These are phyloP conservation scores for Urostyla sp. DNA, from an alignment of 73 alveolate species.

Conservation along the genomic window DNA sequence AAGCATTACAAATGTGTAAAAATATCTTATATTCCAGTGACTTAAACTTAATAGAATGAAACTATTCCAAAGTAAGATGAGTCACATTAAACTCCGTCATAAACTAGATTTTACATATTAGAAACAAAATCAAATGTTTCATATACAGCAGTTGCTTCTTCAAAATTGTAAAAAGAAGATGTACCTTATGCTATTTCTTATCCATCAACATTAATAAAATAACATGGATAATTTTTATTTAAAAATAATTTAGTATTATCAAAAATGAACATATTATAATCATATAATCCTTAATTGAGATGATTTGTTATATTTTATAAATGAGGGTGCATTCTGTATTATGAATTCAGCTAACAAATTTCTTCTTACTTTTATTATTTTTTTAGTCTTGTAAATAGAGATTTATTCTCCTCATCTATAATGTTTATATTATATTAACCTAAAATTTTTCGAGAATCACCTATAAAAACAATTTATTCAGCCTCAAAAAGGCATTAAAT, in stretches of 20 bases:
- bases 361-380: not conserved
- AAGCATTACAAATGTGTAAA: no score
- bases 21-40: not conserved
- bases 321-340: conserved; percentile 18
- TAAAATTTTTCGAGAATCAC: not conserved
- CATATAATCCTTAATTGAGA: not conserved
- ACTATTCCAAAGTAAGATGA: not conserved
- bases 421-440: not conserved
- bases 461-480: not conserved
- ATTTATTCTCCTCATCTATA: not conserved
- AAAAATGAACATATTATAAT: not conserved
- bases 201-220: not conserved
- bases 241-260: not conserved
- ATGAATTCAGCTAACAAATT: not conserved
- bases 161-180: not conserved
- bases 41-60: conserved; percentile 1
- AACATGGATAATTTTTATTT: not conserved
- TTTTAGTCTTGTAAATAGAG: not conserved
- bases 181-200: not conserved
- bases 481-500: not conserved
- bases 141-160: not conserved
- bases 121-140: not conserved
- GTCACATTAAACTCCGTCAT: not conserved
- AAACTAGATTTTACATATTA: no score
- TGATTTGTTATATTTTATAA: not conserved